These are phyloP conservation scores for Heritiera littoralis DNA, from an alignment of 345 rosid genomes.

Conservation along the genomic window DNA sequence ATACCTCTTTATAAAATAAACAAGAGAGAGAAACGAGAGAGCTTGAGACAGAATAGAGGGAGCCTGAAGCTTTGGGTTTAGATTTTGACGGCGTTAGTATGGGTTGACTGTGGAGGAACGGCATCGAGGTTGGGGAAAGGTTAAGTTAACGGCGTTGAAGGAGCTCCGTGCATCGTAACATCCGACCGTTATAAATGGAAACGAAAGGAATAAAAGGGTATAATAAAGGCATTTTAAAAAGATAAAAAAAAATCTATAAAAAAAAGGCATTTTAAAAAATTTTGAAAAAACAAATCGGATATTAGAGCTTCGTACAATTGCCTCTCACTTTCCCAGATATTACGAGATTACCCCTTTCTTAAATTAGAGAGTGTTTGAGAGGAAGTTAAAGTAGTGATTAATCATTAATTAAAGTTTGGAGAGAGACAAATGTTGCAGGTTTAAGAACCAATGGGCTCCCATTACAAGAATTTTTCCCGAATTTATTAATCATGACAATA, in stretches of 20 bases:
- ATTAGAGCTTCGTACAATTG: neutral
- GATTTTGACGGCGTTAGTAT: constrained; percentile 20
- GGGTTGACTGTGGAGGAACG: neutral
- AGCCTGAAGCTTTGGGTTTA: neutral
- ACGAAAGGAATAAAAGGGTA: neutral
- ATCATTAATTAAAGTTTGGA: neutral
- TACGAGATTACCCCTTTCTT: constrained; percentile 1
- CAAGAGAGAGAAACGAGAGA: neutral
- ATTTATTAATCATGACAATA: neutral
- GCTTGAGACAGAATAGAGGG: constrained; percentile 8
- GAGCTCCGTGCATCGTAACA: constrained; percentile 25
- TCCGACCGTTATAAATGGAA: constrained; percentile 43
- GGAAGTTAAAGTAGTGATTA: neutral
- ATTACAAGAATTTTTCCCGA: neutral
- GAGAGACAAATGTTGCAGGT: neutral
- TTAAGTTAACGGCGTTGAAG: constrained; percentile 25
- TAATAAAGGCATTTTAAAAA: constrained; percentile 19
- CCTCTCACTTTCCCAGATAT: constrained; percentile 17
- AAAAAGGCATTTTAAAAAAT: constrained; percentile 17
- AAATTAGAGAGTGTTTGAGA: neutral
- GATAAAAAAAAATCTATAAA: no score
- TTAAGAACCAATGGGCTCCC: neutral
- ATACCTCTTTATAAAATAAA: constrained; percentile 8
- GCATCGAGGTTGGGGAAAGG: neutral
- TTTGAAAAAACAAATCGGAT: constrained; percentile 11